These are phyloP conservation scores for Alternaria sp. DNA, from an alignment of 2,329 filamentous ascomycete species.

Conservation along the genomic window DNA sequence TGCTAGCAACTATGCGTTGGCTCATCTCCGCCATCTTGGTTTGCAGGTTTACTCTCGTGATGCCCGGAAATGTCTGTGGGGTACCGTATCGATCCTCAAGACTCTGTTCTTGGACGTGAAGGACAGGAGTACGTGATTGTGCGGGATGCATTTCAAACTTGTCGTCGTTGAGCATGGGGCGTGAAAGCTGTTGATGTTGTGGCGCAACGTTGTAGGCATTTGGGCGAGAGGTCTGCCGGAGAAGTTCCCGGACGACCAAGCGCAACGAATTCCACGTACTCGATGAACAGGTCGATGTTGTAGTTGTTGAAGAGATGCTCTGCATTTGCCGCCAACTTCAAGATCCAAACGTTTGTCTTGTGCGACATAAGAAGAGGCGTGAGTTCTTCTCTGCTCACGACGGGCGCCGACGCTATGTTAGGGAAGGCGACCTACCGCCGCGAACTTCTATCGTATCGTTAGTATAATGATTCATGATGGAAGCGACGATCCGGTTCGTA, in stretches of 20 bases:
- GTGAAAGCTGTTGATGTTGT: conserved; percentile 17
- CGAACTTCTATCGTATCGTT: no score
- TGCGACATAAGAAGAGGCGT: not conserved
- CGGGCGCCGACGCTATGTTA: no score
- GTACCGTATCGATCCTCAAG: conserved; percentile 28
- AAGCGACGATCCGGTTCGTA: no score
- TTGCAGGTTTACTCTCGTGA: conserved; percentile 16
- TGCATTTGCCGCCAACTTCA: not conserved
- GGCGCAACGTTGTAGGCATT: conserved; percentile 19
- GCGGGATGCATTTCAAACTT: conserved; percentile 32
- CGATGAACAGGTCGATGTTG: not conserved
- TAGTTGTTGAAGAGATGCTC: not conserved
- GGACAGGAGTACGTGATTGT: conserved; percentile 30
- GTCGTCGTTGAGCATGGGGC: conserved; percentile 16
- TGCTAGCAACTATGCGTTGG: not conserved
- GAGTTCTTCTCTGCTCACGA: not conserved
- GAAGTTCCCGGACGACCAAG: not conserved
- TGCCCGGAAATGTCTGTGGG: conserved; percentile 20
- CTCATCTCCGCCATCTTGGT: not conserved
- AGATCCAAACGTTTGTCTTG: not conserved
- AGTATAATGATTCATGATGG: no score
- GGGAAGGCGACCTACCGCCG: no score
- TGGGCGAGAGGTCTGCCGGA: not conserved
- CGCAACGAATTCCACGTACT: not conserved
- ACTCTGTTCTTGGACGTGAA: conserved; percentile 22